A percentile compares a stretch with the other conserved stretches of the same genome.
phyloP scores from a whole-genome alignment of 306 rosid genomes.

The Trifolium dubium region DNA sequence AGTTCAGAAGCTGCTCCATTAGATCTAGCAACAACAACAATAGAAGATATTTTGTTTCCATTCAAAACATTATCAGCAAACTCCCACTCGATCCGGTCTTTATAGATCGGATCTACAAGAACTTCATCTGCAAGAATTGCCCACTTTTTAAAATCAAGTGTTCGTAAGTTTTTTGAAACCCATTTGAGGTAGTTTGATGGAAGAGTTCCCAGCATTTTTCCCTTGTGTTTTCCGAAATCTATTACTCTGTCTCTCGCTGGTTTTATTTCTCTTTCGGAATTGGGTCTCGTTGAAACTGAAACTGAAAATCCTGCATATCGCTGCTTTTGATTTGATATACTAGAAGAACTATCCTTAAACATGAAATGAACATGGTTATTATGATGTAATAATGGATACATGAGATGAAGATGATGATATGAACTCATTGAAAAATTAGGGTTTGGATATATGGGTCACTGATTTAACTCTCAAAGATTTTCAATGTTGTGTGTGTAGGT shows the following conservation, averaged over 20 bases:
- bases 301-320: background rate
- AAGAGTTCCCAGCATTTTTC: slow-evolving; percentile 69
- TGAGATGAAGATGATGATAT: background rate
- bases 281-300: background rate
- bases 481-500: background rate
- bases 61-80: slow-evolving; percentile 48
- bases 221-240: slow-evolving; percentile 69
- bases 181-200: slow-evolving; percentile 71
- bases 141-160: slow-evolving; percentile 59
- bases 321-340: background rate
- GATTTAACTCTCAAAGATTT: background rate
- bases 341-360: background rate
- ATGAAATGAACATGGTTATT: background rate
- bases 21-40: slow-evolving; percentile 17
- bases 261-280: background rate
- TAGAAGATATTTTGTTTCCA: slow-evolving; percentile 3
- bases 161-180: slow-evolving; percentile 61
- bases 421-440: background rate
- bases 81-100: slow-evolving; percentile 73
- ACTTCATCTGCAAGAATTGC: slow-evolving; percentile 70
- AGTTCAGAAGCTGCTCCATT: slow-evolving; percentile 32
- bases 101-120: slow-evolving; percentile 63
- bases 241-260: slow-evolving; percentile 53
- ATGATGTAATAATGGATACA: background rate
- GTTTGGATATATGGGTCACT: background rate